These are phyloP conservation scores for Populus davidiana DNA, from an alignment of 345 rosid species.

Conservation along the genomic window DNA sequence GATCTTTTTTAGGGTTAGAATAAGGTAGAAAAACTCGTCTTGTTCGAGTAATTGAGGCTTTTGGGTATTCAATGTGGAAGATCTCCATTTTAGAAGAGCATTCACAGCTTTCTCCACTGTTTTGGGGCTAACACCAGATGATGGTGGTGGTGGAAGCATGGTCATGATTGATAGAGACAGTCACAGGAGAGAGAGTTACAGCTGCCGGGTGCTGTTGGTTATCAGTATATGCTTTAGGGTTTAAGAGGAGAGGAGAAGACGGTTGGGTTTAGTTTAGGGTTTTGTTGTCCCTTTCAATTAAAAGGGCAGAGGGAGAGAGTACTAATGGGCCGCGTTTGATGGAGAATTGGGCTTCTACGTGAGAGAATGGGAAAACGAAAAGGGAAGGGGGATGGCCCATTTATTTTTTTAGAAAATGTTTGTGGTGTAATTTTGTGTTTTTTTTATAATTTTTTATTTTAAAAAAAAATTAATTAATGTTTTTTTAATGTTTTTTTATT, in stretches of 20 bases:
- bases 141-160: not conserved
- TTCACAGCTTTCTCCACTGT: slow-evolving; percentile 43
- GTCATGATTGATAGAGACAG: slow-evolving; percentile 6
- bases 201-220: not conserved
- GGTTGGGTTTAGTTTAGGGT: too few species aligned
- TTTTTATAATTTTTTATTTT: too few species aligned
- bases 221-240: not conserved
- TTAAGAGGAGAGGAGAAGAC: not conserved
- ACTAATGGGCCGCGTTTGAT: too few species aligned
- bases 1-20: slow-evolving; percentile 61
- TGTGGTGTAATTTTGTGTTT: too few species aligned
- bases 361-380: too few species aligned
- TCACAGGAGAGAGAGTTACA: not conserved
- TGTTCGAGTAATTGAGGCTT: slow-evolving; percentile 68
- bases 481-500: too few species aligned
- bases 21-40: slow-evolving; percentile 61
- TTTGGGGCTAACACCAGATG: slow-evolving; percentile 29
- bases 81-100: slow-evolving; percentile 56
- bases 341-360: too few species aligned
- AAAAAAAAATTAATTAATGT: too few species aligned
- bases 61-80: slow-evolving; percentile 35
- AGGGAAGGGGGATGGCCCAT: too few species aligned
- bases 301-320: too few species aligned
- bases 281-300: too few species aligned
- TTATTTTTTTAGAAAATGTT: too few species aligned